Evolutionary conservation across 768 basidiomycete species (phyloP).

Genomic region (Mycena crocata): DNA sequence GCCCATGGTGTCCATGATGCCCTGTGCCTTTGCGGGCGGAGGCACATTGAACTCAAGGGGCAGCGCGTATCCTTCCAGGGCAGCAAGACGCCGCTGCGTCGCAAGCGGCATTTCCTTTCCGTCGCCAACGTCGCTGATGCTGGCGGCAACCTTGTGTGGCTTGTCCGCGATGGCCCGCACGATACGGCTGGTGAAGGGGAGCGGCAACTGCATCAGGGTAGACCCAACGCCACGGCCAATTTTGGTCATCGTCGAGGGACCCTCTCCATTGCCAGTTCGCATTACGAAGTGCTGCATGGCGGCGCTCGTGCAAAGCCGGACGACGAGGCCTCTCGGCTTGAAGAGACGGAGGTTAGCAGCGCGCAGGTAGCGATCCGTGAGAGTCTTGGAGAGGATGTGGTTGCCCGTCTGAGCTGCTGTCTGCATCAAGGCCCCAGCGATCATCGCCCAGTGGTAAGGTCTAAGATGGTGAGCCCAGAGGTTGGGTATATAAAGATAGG

Average conservation of each 20-base stretch:
- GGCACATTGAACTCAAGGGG: conserved; percentile 37
- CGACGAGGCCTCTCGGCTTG: conserved; percentile 36
- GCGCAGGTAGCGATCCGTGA: conserved; percentile 40
- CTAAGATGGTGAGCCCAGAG: conserved; percentile 11
- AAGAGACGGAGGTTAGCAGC: conserved; percentile 37
- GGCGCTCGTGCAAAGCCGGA: conserved; percentile 39
- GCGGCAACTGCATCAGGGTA: conserved; percentile 24
- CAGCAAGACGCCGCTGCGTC: conserved; percentile 36
- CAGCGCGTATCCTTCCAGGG: conserved; percentile 35
- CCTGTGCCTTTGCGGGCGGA: conserved; percentile 36
- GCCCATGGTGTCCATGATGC: conserved; percentile 35
- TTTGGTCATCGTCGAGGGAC: conserved; percentile 27
- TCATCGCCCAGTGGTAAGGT: conserved; percentile 40
- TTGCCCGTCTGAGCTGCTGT: conserved; percentile 34
- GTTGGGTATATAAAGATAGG: no score
- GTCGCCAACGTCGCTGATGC: conserved; percentile 27
- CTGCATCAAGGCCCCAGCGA: conserved; percentile 32
- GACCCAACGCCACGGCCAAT: conserved; percentile 35
- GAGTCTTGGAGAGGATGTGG: conserved; percentile 37
- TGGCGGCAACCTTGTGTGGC: conserved; percentile 21
- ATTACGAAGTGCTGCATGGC: conserved; percentile 38
- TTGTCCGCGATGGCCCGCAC: conserved; percentile 32
- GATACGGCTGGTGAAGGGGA: conserved; percentile 32
- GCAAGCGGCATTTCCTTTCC: conserved; percentile 13
- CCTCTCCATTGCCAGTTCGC: conserved; percentile 8